These are phyloP conservation scores for Leishmania major DNA, from an alignment of 208 protist genomes.

Conservation along the genomic window DNA sequence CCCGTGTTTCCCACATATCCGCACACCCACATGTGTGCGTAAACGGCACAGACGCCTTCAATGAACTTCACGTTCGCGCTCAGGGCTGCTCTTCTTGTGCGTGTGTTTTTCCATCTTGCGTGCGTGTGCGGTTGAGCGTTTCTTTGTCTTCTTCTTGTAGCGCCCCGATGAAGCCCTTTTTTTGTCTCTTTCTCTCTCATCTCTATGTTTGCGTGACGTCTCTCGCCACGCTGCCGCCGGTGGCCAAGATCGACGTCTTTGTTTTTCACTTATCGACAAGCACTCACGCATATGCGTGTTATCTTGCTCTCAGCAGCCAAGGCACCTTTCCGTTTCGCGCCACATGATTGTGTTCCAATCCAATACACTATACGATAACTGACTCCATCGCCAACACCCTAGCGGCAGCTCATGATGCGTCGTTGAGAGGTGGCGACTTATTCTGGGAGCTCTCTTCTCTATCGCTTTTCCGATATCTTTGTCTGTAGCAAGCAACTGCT, in stretches of 20 bases:
- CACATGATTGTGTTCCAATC: background rate
- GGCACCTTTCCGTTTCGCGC: background rate
- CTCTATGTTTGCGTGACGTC: background rate
- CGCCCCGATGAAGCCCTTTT: background rate
- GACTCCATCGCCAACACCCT: background rate
- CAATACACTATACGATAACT: background rate
- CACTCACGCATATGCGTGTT: background rate
- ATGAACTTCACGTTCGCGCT: background rate
- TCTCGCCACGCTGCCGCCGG: background rate
- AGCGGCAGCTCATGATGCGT: background rate
- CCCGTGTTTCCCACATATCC: conserved; percentile 2
- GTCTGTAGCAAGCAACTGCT: background rate
- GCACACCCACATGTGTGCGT: conserved; percentile 6
- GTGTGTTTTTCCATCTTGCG: background rate
- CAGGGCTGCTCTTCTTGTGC: background rate
- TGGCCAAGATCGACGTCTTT: background rate
- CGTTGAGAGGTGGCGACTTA: background rate
- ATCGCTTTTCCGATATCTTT: background rate
- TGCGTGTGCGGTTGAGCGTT: background rate
- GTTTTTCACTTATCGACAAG: background rate
- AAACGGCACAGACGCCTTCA: background rate
- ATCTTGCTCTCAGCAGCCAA: background rate
- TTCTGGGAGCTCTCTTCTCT: background rate
- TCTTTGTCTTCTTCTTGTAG: background rate
- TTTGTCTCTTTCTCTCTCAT: background rate